Conservation (phyloP, 805 yeast species). For the Ogataea minuta region DNA sequence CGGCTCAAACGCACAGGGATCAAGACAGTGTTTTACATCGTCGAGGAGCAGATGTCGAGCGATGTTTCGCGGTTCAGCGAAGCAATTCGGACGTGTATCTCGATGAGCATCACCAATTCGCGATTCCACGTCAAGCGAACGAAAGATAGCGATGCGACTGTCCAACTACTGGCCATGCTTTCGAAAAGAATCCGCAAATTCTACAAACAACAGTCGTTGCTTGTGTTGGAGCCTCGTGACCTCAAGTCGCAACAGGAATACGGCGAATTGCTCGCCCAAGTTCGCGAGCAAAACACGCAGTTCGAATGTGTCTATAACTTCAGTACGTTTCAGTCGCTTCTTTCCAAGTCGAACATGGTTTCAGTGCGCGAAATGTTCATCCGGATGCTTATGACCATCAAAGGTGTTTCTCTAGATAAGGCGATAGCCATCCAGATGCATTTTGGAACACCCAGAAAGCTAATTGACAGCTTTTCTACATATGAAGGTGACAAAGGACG, state of each 20-base stretch:
- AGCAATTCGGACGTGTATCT: conserved; percentile 73
- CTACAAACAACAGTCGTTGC: conserved; percentile 39
- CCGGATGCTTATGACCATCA: conserved; percentile 71
- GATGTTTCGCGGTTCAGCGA: conserved; percentile 51
- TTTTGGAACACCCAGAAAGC: conserved; percentile 65
- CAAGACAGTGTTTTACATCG: conserved; percentile 64
- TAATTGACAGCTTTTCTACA: conserved; percentile 48
- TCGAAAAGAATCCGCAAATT: conserved; percentile 42
- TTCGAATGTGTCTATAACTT: conserved; percentile 45
- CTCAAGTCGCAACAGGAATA: conserved; percentile 53
- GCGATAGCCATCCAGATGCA: conserved; percentile 72
- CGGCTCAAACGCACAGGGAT: conserved; percentile 71
- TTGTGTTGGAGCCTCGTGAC: conserved; percentile 52
- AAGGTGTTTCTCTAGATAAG: conserved; percentile 82
- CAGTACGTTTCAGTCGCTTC: conserved; percentile 58
- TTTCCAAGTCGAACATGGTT: conserved; percentile 67
- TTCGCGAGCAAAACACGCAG: conserved; percentile 33
- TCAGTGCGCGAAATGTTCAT: conserved; percentile 77
- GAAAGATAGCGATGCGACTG: conserved; percentile 71
- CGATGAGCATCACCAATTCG: conserved; percentile 63
- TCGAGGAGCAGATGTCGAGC: conserved; percentile 68
- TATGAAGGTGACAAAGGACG: conserved; percentile 28
- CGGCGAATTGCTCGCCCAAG: conserved; percentile 37
- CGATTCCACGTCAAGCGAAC: conserved; percentile 69
- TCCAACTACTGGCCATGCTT: conserved; percentile 50